Base-by-base conservation (phyloP, 805 yeast species). In the Saccharomycopsis sp. region DNA sequence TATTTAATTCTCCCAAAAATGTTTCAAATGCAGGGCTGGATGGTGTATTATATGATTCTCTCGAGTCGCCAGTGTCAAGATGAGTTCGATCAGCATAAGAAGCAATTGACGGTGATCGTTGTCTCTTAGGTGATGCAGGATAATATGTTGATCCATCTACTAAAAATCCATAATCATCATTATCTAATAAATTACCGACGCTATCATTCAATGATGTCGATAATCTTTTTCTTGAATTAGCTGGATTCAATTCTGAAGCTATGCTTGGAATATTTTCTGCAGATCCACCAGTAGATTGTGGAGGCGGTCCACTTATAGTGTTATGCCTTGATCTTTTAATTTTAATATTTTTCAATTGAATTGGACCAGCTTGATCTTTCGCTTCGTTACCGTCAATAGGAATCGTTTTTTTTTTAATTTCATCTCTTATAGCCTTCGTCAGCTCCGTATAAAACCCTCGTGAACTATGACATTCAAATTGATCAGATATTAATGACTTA, bases 131-230 rank as follows among this genome's bases (percentile, higher is more conserved):
- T 4, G 39, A 23, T 13, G 44, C 29, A 3, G 44, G 38, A 41
- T 41, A 33, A 23, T 17, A 36, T 17, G 17, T 22, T 14, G 11
- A 17, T 8, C 24, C 20, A 19, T 26, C 16, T 14, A 7, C 8
- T n/a, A 16, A 16, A 14, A 20, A 20, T 14, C 7, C 11, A n/a
- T 9, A 11, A 16, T 26, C 22, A 8, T 23, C 22, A 22, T 29
- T 16, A 11, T 28, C 14, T 4, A 40, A n/a, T 17, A 16, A 4
- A 22, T 42, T 35, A 4, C 17, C 9, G n/a, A 7, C 27, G 7
- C 33, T 8, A 23, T 44, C 48, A 27, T 40, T 44, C 11, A 41
- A 4, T 11, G 44, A 33, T n/a, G 33, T 40, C 4, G 48, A 44
- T 9, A 33, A 16, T 21, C 48, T 24, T 37, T 41, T 44, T 26